Conservation (phyloP, 75 land plant species). For the Selaginella tamariscina region DNA sequence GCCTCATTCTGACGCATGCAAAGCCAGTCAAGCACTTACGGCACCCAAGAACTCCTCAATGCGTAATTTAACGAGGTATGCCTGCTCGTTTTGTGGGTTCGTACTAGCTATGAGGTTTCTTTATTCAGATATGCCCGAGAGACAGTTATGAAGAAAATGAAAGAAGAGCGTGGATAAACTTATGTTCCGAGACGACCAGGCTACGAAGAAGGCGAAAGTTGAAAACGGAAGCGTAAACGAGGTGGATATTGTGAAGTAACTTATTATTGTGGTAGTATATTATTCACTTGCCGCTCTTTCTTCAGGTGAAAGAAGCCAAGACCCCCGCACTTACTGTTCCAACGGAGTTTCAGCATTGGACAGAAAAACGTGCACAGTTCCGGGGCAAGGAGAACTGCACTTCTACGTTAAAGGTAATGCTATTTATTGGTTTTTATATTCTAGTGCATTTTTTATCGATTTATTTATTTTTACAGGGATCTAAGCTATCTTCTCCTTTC, state of each 20-base stretch:
- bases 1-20: background rate
- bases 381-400: background rate
- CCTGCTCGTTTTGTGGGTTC: background rate
- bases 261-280: background rate
- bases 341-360: background rate
- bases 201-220: background rate
- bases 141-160: slow-evolving; percentile 9
- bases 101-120: background rate
- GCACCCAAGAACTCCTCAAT: background rate
- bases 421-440: too few relatives aligned
- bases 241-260: background rate
- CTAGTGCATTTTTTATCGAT: too few relatives aligned
- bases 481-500: slow-evolving; percentile 36
- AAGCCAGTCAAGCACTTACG: background rate
- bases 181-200: background rate
- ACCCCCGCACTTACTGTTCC: background rate
- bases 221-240: background rate
- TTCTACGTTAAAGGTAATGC: slow-evolving; percentile 1
- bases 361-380: background rate
- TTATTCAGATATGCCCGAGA: slow-evolving; percentile 12
- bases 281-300: background rate
- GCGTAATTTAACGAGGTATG: background rate
- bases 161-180: background rate
- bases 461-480: slow-evolving; percentile 12
- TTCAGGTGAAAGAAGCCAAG: background rate